Base-by-base conservation (phyloP, 306 rosid genomes). In the Cotoneaster glaucophyllus region DNA sequence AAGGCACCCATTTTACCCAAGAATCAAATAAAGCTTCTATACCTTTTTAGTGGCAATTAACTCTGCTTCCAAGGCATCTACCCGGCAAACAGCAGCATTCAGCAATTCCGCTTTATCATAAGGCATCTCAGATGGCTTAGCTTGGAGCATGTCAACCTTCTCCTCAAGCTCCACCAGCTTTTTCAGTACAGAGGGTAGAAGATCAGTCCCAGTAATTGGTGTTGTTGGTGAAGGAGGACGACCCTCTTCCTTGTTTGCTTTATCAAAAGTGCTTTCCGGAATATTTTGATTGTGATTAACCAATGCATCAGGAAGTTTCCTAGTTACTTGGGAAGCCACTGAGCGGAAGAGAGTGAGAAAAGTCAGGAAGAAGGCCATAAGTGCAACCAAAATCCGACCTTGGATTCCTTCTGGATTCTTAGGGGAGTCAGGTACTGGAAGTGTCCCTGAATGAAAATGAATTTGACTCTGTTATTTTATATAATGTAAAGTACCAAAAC, bases 51-150 rank as follows among this genome's bases (percentile, higher is more conserved):
- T 90, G 61, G 97, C 89, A 83, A 95, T 95, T 67, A 95, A 83
- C 86, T 92, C 97, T 53, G 99, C 99, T 82, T 95, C 99, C 74
- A 95, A 84, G 63, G 93, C 97, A 90, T 95, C 99, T 77, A 95
- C 99, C 4, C 97, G 97, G 75, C 87, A 92, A 64, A 95, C 99
- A 76, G 99, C 99, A 72, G 97, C 99, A 88, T 95, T 92, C 80
- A 95, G 89, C 88, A 95, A 82, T 85, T 95, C 99, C 71, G 74
- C 97, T 83, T 92, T 95, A 80, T 95, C 97, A 68, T 77, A 70
- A 62, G 99, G 99, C 99, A 95, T 90, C 86, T 80, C 84, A 32
- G 97, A 90, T 71, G 99, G 97, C 89, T 92, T 95, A 64, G 97
- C 85, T 82, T 90, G 91, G 73, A 95, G 97, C 5, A 84, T 76